Base-by-base conservation (phyloP, 768 basidiomycete genomes). In the Lactarius tabidus region DNA sequence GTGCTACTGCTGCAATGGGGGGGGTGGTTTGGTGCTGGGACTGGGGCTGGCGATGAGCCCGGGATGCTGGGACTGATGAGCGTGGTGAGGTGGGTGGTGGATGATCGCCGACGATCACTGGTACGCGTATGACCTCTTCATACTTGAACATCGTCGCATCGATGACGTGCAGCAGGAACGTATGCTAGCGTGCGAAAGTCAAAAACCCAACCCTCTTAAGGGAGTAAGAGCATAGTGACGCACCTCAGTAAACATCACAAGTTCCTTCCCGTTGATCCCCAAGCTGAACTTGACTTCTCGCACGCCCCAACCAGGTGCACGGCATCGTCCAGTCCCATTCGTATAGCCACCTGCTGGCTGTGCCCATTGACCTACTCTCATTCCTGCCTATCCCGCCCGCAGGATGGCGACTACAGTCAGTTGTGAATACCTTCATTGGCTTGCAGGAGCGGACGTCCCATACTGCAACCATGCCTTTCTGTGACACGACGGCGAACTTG, bases 201-300 rank as follows among this genome's bases (percentile, higher is more conserved):
- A 57, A 61, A 31, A 60, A 36, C n/a, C n/a, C n/a, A n/a, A n/a
- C n/a, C n/a, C n/a, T n/a, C n/a, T n/a, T n/a, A n/a, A n/a, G n/a
- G n/a, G n/a, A n/a, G n/a, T n/a, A n/a, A n/a, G n/a, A n/a, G n/a
- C n/a, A n/a, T n/a, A 33, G 1, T 12, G 33, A 65, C 84, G 61
- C 67, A 93, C 93, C 85, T 95, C 94, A 18, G 94, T 93, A 76
- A 95, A 97, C 0, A 85, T 87, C 84, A 96, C 84, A 1, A 95
- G 74, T 75, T 96, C 95, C 66, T 84, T 82, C 29, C 85, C 80
- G 59, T 75, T 74, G 28, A 77, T 73, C 26, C 85, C 85, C 2
- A 84, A 83, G 64, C 86, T 85, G 75, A 96, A 97, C 74, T 95
- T 95, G 72, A 97, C 86, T 62, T 82, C 92, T 62, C 95, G 78